Evolutionary conservation across 441 rosid species (phyloP).

Genomic region (Populus hybrid): DNA sequence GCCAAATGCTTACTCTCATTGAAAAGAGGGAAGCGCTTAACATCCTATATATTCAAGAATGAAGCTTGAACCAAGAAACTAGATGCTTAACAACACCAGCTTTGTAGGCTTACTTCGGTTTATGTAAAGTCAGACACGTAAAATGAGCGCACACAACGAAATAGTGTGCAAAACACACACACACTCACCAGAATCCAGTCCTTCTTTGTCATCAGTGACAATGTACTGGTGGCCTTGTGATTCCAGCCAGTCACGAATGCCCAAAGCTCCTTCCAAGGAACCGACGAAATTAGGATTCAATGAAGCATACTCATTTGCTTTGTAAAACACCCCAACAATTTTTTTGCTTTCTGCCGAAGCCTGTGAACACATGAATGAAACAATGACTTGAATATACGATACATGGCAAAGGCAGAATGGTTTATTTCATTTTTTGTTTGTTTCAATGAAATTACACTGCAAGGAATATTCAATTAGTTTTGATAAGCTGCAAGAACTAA

Average conservation of each 20-base stretch:
- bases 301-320: conserved; percentile 75
- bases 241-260: conserved; percentile 77
- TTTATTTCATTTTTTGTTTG: no score
- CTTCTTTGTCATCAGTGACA: conserved; percentile 96
- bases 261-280: conserved; percentile 72
- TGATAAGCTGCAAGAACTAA: no score
- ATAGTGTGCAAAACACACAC: neutral
- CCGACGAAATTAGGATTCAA: conserved; percentile 84
- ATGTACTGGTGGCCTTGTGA: conserved; percentile 84
- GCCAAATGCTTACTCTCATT: neutral
- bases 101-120: no score
- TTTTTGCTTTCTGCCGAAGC: conserved; percentile 78
- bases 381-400: neutral
- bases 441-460: no score
- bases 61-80: neutral
- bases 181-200: conserved; percentile 65
- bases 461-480: no score
- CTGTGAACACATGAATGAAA: conserved; percentile 29
- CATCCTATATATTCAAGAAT: neutral
- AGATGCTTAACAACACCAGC: neutral
- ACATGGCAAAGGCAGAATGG: neutral
- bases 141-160: neutral
- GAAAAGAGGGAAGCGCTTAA: neutral
- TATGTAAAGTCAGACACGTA: no score
- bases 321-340: conserved; percentile 95